These are phyloP conservation scores for Eudorina sp. DNA, from an alignment of 139 green algal genomes.

Conservation along the genomic window DNA sequence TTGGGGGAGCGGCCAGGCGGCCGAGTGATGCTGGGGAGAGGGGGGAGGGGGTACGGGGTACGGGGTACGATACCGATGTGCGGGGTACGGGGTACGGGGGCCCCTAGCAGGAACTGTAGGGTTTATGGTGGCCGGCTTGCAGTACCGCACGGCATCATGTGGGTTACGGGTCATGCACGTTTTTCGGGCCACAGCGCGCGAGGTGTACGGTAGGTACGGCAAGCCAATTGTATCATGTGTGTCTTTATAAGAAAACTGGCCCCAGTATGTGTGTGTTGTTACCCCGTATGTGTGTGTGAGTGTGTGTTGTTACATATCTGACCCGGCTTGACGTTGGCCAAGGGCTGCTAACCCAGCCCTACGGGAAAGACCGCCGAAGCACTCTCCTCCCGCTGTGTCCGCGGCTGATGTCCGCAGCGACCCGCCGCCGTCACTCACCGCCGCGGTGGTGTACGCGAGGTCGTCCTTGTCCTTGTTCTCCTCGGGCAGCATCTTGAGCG, in stretches of 20 bases:
- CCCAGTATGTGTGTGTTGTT: neutral
- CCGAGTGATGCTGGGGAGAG: neutral
- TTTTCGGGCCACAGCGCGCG: too few relatives aligned
- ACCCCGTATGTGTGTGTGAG: neutral
- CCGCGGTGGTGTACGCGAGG: slow-evolving; percentile 21
- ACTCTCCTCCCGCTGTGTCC: neutral
- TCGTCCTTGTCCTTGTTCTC: neutral
- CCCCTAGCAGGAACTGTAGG: too few relatives aligned
- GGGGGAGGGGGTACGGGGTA: neutral
- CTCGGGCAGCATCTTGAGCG: slow-evolving; percentile 35
- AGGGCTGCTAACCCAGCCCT: neutral
- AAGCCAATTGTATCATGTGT: too few relatives aligned
- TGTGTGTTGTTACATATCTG: neutral
- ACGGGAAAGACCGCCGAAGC: neutral
- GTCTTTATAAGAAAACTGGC: neutral
- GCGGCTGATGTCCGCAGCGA: too few relatives aligned
- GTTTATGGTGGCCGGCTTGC: too few relatives aligned
- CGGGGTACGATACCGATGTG: too few relatives aligned
- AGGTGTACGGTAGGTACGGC: too few relatives aligned
- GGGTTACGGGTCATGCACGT: too few relatives aligned
- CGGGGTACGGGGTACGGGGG: too few relatives aligned
- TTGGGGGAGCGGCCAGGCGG: neutral
- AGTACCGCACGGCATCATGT: too few relatives aligned
- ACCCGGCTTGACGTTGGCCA: neutral
- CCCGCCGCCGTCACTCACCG: slow-evolving; percentile 56